Evolutionary conservation across 495 filamentous ascomycete species (phyloP).

Genomic region (Aspergillus saccharolyticus): DNA sequence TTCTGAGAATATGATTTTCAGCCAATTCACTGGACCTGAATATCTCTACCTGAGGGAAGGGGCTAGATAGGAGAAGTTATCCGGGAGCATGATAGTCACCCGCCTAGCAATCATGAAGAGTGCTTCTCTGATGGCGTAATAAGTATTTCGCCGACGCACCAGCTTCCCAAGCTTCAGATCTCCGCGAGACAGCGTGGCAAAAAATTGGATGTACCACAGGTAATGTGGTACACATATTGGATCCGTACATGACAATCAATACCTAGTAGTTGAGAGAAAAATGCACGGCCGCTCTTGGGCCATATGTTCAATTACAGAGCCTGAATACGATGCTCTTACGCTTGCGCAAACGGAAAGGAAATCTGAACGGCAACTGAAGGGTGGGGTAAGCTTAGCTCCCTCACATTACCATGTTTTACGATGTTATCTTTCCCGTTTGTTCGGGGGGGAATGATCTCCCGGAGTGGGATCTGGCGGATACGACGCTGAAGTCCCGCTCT

Average conservation of each 20-base stretch:
- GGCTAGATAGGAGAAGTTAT: background rate
- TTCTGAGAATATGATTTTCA: too few species aligned
- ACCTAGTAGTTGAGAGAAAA: too few species aligned
- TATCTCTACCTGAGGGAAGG: background rate
- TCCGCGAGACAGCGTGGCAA: constrained; percentile 1
- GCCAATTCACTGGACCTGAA: too few species aligned
- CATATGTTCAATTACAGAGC: too few species aligned
- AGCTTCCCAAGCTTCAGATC: background rate
- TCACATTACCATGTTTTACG: background rate
- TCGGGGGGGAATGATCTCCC: background rate
- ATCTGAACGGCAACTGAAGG: background rate
- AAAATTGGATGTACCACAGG: background rate
- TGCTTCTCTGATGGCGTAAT: background rate
- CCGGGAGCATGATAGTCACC: background rate
- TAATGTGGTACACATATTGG: background rate
- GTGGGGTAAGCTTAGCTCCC: background rate
- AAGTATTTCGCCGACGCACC: background rate
- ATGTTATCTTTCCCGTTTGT: background rate
- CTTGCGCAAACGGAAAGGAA: background rate
- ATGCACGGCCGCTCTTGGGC: too few species aligned
- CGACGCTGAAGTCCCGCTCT: background rate
- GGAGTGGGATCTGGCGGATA: too few species aligned
- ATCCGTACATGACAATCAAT: too few species aligned
- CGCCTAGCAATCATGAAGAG: background rate
- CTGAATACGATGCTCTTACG: too few species aligned